Evolutionary conservation across 176 grass and related monocot species (phyloP).

Genomic region (Areca catechu): DNA sequence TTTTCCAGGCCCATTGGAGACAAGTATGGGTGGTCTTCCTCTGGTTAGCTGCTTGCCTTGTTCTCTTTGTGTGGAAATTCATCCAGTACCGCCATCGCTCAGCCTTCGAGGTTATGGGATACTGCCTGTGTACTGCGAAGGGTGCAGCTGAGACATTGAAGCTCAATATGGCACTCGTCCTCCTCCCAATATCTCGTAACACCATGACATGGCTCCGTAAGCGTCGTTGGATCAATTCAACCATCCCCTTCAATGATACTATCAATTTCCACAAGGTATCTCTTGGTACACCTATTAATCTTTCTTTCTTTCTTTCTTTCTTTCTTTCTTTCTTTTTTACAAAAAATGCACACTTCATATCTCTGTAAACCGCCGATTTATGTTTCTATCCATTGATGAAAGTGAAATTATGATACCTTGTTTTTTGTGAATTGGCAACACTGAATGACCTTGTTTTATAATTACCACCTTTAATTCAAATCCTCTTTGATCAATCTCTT

Average conservation of each 20-base stretch:
- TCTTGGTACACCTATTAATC: not conserved
- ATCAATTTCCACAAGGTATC: constrained; percentile 73
- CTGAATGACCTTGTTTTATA: no score
- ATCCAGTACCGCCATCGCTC: constrained; percentile 40
- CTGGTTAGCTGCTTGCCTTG: constrained; percentile 39
- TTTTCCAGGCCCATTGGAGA: constrained; percentile 48
- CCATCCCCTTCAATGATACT: constrained; percentile 54
- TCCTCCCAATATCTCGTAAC: constrained; percentile 55
- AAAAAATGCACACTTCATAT: no score
- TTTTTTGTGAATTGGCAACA: no score
- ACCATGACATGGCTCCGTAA: constrained; percentile 51
- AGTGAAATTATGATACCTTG: no score
- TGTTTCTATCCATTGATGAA: no score
- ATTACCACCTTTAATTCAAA: no score
- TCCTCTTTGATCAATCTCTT: no score
- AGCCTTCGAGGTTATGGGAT: constrained; percentile 59
- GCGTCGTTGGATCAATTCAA: constrained; percentile 20
- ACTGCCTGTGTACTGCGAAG: constrained; percentile 53
- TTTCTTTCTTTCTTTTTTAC: no score
- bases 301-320: no score
- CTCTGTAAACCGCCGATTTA: no score
- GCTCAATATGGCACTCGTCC: constrained; percentile 63
- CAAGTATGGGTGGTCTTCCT: constrained; percentile 31
- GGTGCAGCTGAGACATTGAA: constrained; percentile 59
- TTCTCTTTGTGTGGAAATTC: constrained; percentile 65